These are phyloP conservation scores for Dactylellina drechsleri DNA, from an alignment of 2,329 filamentous ascomycete genomes.

Conservation along the genomic window DNA sequence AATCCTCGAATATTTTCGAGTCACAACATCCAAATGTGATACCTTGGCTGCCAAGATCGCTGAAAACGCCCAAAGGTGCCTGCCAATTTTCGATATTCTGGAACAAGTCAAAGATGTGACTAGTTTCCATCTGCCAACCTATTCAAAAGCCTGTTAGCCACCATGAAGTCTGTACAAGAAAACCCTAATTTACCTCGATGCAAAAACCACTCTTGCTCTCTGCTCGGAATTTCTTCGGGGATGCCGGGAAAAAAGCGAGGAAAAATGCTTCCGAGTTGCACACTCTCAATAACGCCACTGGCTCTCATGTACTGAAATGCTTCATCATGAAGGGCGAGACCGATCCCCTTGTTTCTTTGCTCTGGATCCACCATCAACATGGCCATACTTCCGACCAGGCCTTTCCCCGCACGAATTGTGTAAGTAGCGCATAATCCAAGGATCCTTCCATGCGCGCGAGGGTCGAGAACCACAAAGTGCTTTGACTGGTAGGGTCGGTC, in stretches of 20 bases:
- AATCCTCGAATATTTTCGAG: slow-evolving; percentile 56
- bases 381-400: slow-evolving; percentile 58
- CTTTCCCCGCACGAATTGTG: slow-evolving; percentile 57
- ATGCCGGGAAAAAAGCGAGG: slow-evolving; percentile 59
- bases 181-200: slow-evolving; percentile 54
- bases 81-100: slow-evolving; percentile 57
- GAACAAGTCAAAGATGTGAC: slow-evolving; percentile 58
- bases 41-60: slow-evolving; percentile 55
- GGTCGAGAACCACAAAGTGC: slow-evolving; percentile 59
- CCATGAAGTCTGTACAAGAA: background rate
- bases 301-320: slow-evolving; percentile 58
- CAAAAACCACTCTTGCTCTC: slow-evolving; percentile 58
- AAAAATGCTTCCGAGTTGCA: slow-evolving; percentile 59
- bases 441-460: slow-evolving; percentile 56
- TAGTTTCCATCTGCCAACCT: slow-evolving; percentile 58
- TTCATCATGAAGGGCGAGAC: slow-evolving; percentile 58
- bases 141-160: background rate
- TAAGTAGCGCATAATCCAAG: slow-evolving; percentile 59
- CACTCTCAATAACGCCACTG: slow-evolving; percentile 56
- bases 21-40: slow-evolving; percentile 57
- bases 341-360: slow-evolving; percentile 58
- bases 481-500: slow-evolving; percentile 58
- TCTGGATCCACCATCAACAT: slow-evolving; percentile 58
- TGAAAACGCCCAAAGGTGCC: slow-evolving; percentile 55
- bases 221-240: slow-evolving; percentile 56